Evolutionary conservation across 805 yeast genomes (phyloP), one percentile per base, ranked within the genome.

Genomic region (Kuraishia ogatae): DNA sequence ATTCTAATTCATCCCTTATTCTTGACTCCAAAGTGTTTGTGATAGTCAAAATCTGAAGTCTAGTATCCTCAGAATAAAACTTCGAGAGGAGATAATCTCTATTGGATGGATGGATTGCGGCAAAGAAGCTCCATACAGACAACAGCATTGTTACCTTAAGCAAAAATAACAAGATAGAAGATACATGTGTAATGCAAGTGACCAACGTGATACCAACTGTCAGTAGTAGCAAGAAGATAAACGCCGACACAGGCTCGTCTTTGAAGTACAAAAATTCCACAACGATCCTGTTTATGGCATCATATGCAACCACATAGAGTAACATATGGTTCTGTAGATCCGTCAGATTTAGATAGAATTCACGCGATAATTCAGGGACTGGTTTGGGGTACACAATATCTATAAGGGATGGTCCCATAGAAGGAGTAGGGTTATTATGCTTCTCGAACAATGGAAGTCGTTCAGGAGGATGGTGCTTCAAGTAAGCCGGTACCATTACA

Each of bases 241-340:
- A 71, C 24, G 81, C 68, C 2, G 90, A 84, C 1, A 83, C 59
- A 39, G 77, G 71, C 62, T 85, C 89, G 64, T 86, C 83, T 55
- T 76, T 74, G 66, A 84, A 89, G 63, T 78, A 84, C 1, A 86
- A 80, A 65, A 83, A 83, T 55, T 79, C 82, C 21, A 72, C 69
- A 35, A 87, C 72, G 49, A 80, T 55, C 60, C 73, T 68, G 21
- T 76, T 71, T 3, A 81, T 53, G 22, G 75, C 74, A 68, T 90
- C 93, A 76, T 84, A 89, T 0, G 74, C 69, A 13, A 71, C 66
- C 10, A 86, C 83, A 65, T 85, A 89, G 15, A 83, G 63, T 29
- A 84, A 64, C 89, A 87, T 84, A 63, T 83, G 85, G 65, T 90
- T 90, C 64, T 90, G 97, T 56, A 89, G 72, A 71, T 90, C 97